phyloP scores from a whole-genome alignment of 2,329 filamentous ascomycete species.

The Alternaria gansuensis region DNA sequence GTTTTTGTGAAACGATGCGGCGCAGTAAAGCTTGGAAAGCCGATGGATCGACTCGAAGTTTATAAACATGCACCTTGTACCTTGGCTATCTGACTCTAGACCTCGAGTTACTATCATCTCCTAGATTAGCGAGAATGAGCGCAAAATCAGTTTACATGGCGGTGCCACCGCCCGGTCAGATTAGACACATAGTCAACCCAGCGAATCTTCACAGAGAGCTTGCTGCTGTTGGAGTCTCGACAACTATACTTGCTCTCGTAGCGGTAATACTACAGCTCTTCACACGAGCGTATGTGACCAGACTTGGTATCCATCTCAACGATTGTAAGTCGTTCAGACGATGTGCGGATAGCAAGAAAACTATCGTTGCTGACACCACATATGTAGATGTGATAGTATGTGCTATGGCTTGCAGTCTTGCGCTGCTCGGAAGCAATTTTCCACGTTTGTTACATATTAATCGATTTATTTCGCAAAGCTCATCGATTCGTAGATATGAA shows the following conservation, averaged over 20 bases:
- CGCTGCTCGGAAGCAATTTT: constrained; percentile 5
- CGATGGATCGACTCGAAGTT: background rate
- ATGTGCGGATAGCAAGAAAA: background rate
- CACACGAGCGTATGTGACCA: background rate
- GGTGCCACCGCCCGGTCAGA: background rate
- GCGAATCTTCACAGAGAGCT: background rate
- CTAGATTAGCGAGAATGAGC: background rate
- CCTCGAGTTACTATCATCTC: background rate
- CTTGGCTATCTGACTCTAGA: background rate
- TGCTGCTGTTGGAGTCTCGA: background rate
- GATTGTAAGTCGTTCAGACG: background rate
- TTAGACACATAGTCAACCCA: background rate
- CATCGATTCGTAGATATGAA: background rate
- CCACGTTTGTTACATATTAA: background rate
- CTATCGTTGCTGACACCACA: background rate
- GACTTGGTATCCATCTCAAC: background rate
- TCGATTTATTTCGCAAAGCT: background rate
- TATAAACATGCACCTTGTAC: background rate
- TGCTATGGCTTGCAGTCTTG: constrained; percentile 4
- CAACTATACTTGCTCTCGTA: background rate
- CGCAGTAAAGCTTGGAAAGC: background rate
- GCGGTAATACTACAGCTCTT: background rate
- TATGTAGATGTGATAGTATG: background rate
- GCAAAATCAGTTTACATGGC: background rate
- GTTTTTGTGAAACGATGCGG: background rate